Evolutionary conservation across 139 green algal species (phyloP).

Genomic region (Chlorella sp.): DNA sequence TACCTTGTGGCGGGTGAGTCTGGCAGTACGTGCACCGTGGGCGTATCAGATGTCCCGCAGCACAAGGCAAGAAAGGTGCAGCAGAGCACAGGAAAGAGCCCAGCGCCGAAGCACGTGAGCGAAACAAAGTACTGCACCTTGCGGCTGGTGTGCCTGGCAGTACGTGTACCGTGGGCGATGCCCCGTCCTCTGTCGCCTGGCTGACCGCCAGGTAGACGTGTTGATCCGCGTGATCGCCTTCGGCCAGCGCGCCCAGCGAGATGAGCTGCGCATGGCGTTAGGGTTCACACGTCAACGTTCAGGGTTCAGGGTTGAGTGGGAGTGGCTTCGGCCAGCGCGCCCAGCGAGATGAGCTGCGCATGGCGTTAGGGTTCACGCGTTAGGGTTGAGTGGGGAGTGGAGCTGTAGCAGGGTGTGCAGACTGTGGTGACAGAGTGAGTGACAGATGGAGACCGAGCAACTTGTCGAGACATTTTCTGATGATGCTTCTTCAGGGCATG

Average conservation of each 20-base stretch:
- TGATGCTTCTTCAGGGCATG: too few relatives aligned
- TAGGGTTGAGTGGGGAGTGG: too few relatives aligned
- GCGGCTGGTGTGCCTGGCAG: constrained; percentile 39
- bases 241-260: constrained; percentile 24
- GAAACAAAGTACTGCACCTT: background rate
- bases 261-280: constrained; percentile 48
- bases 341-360: constrained; percentile 45
- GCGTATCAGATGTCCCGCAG: background rate
- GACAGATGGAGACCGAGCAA: too few relatives aligned
- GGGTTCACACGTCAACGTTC: too few relatives aligned
- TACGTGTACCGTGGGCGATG: constrained; percentile 13
- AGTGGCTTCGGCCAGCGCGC: constrained; percentile 25
- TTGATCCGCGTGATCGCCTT: constrained; percentile 44
- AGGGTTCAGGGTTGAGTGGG: too few relatives aligned
- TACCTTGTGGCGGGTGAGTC: too few relatives aligned
- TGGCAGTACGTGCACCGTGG: too few relatives aligned
- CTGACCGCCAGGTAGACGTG: constrained; percentile 36
- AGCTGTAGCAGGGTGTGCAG: too few relatives aligned
- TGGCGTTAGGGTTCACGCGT: too few relatives aligned
- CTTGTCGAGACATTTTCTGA: too few relatives aligned
- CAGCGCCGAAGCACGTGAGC: background rate
- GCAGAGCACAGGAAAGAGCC: too few relatives aligned
- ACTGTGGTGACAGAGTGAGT: background rate
- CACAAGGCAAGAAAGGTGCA: too few relatives aligned
- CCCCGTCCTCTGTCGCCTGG: background rate